These are phyloP conservation scores for Penicillium verrucosum DNA, from an alignment of 2,329 filamentous ascomycete genomes.

Conservation along the genomic window DNA sequence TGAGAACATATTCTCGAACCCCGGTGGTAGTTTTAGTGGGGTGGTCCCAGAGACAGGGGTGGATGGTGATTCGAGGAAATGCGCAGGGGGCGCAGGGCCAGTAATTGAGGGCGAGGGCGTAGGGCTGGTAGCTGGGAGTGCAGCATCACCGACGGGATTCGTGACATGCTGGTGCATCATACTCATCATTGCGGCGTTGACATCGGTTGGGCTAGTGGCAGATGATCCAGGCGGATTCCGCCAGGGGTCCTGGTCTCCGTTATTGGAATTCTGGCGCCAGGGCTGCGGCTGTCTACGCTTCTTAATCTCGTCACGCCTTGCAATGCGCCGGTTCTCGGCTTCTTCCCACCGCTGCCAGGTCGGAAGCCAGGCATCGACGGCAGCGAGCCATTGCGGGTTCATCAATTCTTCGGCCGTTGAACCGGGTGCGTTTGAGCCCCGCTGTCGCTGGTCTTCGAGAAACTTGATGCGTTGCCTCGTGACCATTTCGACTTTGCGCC, in stretches of 20 bases:
- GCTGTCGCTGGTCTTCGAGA: slow-evolving; percentile 31
- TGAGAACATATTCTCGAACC: slow-evolving; percentile 41
- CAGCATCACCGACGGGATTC: slow-evolving; percentile 7
- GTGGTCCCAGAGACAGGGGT: background rate
- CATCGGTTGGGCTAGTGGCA: slow-evolving; percentile 1
- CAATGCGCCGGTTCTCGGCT: slow-evolving; percentile 37
- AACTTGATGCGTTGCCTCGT: slow-evolving; percentile 43
- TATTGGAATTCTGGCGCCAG: slow-evolving; percentile 11
- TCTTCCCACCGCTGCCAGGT: slow-evolving; percentile 42
- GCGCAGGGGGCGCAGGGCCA: background rate
- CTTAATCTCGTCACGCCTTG: slow-evolving; percentile 33
- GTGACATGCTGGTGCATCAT: slow-evolving; percentile 7
- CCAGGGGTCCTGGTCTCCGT: slow-evolving; percentile 18
- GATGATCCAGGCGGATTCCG: background rate
- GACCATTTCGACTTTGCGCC: slow-evolving; percentile 41
- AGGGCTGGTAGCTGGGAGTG: background rate
- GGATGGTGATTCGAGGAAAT: slow-evolving; percentile 9
- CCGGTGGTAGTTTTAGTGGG: slow-evolving; percentile 32
- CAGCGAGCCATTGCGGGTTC: slow-evolving; percentile 39
- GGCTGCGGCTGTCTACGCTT: slow-evolving; percentile 21
- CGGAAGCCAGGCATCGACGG: slow-evolving; percentile 42
- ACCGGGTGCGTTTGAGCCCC: slow-evolving; percentile 4
- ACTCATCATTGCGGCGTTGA: background rate
- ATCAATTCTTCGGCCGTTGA: slow-evolving; percentile 27
- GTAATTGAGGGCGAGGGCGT: slow-evolving; percentile 3